Base-by-base conservation (phyloP, 148 eudicot species). In the Chenopodium quinoa region DNA sequence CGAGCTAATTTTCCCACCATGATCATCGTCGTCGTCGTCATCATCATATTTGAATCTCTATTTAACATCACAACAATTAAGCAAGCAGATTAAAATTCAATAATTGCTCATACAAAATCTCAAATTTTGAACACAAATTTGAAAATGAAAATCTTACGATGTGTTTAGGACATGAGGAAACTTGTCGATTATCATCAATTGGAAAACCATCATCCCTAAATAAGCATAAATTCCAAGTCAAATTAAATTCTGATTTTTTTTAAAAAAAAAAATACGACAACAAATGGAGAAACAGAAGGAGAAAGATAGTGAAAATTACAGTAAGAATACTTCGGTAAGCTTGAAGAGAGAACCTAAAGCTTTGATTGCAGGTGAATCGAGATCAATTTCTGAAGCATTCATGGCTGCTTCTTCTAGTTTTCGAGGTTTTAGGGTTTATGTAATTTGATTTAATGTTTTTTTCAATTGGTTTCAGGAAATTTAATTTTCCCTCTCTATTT, bases 281-380 rank as follows among this genome's bases (percentile, higher is more conserved):
- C 4, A 75, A 16, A 46, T 44, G 23, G 27, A 77, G 7, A 69
- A 6, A 48, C 2, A 0, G 22, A 60, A n/a, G 83, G 67, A 85
- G 79, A 60, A 78, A 78, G 34, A n/a, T 73, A 54, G 82, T 48
- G 75, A 58, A 44, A 50, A 77, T 2, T 13, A 91, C 97, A 91
- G 76, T 14, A 93, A 79, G 86, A 79, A 85, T 73, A 90, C 90
- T 86, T 88, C 80, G 50, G 97, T 91, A 84, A 92, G 91, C 73
- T 86, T 91, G 84, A 92, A 91, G 85, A 89, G 91, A 48, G 91
- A 56, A 65, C 95, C 97, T 17, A 92, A 90, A 70, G 91, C 93
- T 85, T 71, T 76, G 2, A 89, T 84, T 19, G 91, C 91, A 46
- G 88, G 80, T 29, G 81, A 82, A 50, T 76, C 83, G 52, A 65